Conservation (phyloP, 352 stramenopile species). For the Globisporangium middletonii region DNA sequence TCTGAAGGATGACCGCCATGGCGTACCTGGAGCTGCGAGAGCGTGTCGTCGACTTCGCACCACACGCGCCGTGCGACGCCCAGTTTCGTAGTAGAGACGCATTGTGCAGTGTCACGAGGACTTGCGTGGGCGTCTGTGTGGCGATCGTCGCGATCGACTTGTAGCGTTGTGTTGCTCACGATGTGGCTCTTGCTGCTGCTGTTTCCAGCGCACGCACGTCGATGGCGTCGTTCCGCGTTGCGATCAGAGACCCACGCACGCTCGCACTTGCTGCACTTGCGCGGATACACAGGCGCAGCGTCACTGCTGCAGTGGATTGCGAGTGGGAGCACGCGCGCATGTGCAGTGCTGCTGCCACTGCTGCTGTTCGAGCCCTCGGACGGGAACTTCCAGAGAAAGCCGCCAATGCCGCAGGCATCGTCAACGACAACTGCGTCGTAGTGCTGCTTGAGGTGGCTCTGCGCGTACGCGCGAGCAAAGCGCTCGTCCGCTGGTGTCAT, state of each 20-base stretch:
- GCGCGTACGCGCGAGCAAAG: constrained; percentile 14
- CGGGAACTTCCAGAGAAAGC: constrained; percentile 60
- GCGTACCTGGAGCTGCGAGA: constrained; percentile 29
- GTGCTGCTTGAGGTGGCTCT: constrained; percentile 9
- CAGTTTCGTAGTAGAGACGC: constrained; percentile 9
- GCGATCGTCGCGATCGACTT: background rate
- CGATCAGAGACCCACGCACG: constrained; percentile 31
- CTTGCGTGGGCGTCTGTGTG: no score
- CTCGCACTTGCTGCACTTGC: constrained; percentile 26
- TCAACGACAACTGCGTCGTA: constrained; percentile 11
- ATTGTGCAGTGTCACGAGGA: background rate
- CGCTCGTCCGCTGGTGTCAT: constrained; percentile 8
- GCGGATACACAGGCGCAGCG: constrained; percentile 15
- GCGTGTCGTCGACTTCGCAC: constrained; percentile 44
- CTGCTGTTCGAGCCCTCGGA: constrained; percentile 48
- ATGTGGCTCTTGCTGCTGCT: background rate
- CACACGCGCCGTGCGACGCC: constrained; percentile 39
- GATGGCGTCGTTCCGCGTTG: constrained; percentile 21
- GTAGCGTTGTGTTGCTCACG: background rate
- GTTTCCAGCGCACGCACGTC: constrained; percentile 8
- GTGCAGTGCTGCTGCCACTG: background rate
- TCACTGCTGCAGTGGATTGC: background rate
- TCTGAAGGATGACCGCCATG: no score
- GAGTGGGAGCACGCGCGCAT: background rate
- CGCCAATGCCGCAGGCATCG: constrained; percentile 22